Conservation (phyloP, 1,284 basidiomycete genomes). For the Melampsora larici-populina region DNA sequence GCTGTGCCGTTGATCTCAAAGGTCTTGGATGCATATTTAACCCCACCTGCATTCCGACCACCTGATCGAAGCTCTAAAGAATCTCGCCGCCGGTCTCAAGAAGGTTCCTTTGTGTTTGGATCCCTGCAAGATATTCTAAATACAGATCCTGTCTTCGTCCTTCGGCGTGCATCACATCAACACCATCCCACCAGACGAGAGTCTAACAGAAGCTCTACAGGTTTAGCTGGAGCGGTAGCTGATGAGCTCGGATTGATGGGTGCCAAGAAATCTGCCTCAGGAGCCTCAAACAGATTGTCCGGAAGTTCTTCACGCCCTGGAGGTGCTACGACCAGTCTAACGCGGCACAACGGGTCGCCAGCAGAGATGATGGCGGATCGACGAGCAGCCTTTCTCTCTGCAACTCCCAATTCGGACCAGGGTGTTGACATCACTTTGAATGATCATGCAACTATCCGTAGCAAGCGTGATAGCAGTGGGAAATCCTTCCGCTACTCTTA, state of each 20-base stretch:
- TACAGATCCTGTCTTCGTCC: constrained; percentile 82
- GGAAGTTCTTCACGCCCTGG: constrained; percentile 4
- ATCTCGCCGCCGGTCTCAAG: constrained; percentile 79
- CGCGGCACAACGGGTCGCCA: constrained; percentile 20
- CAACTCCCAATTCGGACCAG: constrained; percentile 74
- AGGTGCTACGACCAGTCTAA: constrained; percentile 11
- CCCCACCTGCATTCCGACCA: constrained; percentile 68
- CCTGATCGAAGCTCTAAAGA: constrained; percentile 64
- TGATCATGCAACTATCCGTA: constrained; percentile 78
- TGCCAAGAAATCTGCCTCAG: neutral
- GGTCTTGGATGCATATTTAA: constrained; percentile 76
- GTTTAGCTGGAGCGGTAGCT: constrained; percentile 44
- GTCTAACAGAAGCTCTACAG: constrained; percentile 41
- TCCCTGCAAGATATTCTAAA: constrained; percentile 69
- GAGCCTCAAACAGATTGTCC: neutral
- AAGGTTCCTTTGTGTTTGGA: constrained; percentile 70
- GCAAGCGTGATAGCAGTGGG: constrained; percentile 59
- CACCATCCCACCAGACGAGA: constrained; percentile 44
- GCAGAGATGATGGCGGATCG: constrained; percentile 92
- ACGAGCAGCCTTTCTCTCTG: constrained; percentile 74
- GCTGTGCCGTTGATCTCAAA: constrained; percentile 72
- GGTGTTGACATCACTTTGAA: constrained; percentile 82
- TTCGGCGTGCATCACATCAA: constrained; percentile 56
- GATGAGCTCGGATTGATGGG: constrained; percentile 46
- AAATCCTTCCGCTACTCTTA: constrained; percentile 79